Conservation (phyloP, 1,284 basidiomycete species). For the Ustilago vetiveriae region DNA sequence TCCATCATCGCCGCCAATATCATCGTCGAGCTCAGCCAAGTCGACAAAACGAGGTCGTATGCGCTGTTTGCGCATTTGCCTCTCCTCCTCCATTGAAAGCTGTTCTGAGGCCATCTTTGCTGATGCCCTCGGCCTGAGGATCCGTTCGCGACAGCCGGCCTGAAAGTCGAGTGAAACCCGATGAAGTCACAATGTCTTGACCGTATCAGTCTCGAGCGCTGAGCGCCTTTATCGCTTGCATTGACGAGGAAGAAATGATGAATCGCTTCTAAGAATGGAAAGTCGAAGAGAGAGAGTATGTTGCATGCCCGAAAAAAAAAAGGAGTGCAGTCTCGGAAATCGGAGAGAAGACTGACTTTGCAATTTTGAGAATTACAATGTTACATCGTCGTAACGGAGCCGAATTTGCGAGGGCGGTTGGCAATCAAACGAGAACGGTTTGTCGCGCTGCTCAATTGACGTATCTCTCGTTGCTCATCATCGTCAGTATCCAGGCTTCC, state of each 20-base stretch:
- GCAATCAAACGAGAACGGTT: constrained; percentile 17
- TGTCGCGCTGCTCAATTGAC: constrained; percentile 16
- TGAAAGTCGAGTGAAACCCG: too few relatives aligned
- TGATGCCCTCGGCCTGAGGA: background rate
- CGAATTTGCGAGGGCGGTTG: constrained; percentile 13
- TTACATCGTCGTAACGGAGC: constrained; percentile 22
- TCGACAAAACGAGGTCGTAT: constrained; percentile 55
- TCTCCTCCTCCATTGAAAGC: constrained; percentile 25
- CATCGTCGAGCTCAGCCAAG: constrained; percentile 49
- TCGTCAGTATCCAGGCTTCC: background rate
- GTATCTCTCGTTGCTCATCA: background rate
- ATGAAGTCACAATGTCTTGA: too few relatives aligned
- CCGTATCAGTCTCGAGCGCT: too few relatives aligned
- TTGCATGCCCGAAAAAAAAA: constrained; percentile 8
- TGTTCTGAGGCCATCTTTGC: constrained; percentile 21
- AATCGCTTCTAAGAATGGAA: too few relatives aligned
- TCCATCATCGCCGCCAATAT: constrained; percentile 2
- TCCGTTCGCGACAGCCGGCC: background rate
- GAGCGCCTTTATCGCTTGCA: too few relatives aligned
- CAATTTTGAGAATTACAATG: background rate
- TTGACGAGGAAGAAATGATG: too few relatives aligned
- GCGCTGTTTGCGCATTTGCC: constrained; percentile 44
- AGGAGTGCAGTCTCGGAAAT: constrained; percentile 21
- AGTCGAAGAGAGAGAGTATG: background rate
- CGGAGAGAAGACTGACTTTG: constrained; percentile 9